A percentile compares a stretch with the other conserved stretches of the same genome.
Evolutionary conservation across 2,329 filamentous ascomycete species (phyloP).

Genomic region (Mariannaea elegans): DNA sequence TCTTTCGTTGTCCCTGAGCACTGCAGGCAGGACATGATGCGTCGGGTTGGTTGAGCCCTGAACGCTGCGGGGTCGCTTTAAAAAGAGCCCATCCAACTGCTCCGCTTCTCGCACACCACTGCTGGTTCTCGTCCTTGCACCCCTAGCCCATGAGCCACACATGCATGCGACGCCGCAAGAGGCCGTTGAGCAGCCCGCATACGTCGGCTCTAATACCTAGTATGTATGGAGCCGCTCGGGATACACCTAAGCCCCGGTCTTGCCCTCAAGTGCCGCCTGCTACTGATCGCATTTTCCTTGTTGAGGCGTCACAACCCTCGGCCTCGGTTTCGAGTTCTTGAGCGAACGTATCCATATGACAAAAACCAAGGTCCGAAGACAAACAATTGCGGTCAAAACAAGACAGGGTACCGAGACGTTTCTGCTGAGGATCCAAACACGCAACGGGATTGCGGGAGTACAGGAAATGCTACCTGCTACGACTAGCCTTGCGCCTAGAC

Average conservation of each 20-base stretch:
- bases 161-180: conserved; percentile 13
- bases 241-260: conserved; percentile 23
- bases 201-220: conserved; percentile 30
- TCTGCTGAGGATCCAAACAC: conserved; percentile 19
- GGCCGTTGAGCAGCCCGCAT: conserved; percentile 18
- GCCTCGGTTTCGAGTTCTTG: conserved; percentile 17
- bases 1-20: background rate
- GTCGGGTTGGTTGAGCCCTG: too few species aligned
- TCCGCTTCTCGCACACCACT: conserved; percentile 13
- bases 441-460: conserved; percentile 19
- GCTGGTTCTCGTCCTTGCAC: background rate
- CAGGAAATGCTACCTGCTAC: conserved; percentile 19
- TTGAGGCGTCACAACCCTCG: conserved; percentile 21
- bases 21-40: background rate
- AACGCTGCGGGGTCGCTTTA: conserved; percentile 4
- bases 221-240: conserved; percentile 17
- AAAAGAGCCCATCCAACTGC: conserved; percentile 3
- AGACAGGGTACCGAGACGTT: conserved; percentile 26
- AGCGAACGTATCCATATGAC: conserved; percentile 28
- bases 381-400: conserved; percentile 12
- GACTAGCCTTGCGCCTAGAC: conserved; percentile 14
- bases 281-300: background rate
- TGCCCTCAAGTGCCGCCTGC: conserved; percentile 30
- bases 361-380: conserved; percentile 19
- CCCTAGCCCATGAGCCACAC: conserved; percentile 12